Evolutionary conservation across 2,329 filamentous ascomycete species (phyloP), one percentile per base, ranked within the genome.

Genomic region (Colletotrichum sp.): DNA sequence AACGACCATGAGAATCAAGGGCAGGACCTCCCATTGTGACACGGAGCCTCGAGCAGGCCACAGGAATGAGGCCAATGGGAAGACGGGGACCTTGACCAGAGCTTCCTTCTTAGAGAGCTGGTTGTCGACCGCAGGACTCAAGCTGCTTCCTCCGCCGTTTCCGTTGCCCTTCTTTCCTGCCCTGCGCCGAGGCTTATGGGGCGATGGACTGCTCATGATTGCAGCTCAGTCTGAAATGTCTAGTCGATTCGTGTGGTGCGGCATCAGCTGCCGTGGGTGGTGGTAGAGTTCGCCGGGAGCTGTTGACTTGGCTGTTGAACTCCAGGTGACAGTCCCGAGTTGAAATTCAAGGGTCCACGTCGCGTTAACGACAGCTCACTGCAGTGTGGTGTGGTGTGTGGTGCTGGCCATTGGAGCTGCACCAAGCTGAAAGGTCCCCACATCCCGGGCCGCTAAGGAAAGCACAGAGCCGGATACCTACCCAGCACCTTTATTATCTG

Each of bases 1-100:
- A n/a, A 92, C 95, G 3, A 90, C 91, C 94, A 99, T 98, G 70
- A 99, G 88, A 6, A 98, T 93, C 80, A 98, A 87, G 3, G 97
- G 96, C 36, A 99, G 87, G 6, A 96, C 91, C 81, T 98, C 92
- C 96, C 97, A 99, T 94, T 96, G 94, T 70, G 96, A 98, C 21
- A 92, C 89, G 1, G 94, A 94, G 68, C 93, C 93, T 78, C 96
- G 93, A 26, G 96, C 95, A 67, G 96, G 96, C 95, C 96, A 98
- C 67, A 99, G 91, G 82, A 99, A 96, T n/a, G 96, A 93, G 2
- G 95, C 96, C 26, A 99, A 90, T 55, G 97, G 96, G 82, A 98
- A 99, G 6, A 95, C 92, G 36, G 96, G 96, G 57, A 88, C 85
- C 66, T 89, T 88, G 68, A 90, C 84, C 71, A 90, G 84, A 67